Conservation (phyloP, 495 filamentous ascomycete genomes). For the Friedmanniomyces simplex region DNA sequence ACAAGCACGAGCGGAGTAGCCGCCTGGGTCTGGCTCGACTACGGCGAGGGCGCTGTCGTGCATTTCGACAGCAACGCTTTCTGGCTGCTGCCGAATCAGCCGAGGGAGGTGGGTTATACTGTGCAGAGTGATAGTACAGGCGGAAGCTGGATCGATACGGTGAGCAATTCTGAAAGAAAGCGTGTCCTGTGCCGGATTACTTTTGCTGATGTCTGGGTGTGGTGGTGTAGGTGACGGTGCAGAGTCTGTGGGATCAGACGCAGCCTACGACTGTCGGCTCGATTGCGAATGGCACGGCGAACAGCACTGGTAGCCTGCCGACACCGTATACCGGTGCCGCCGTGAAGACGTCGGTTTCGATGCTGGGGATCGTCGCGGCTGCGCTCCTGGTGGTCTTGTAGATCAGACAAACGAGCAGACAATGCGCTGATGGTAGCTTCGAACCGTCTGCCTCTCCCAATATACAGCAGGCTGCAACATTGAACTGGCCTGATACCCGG, state of each 20-base stretch:
- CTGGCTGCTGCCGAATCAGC: slow-evolving; percentile 44
- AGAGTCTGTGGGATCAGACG: slow-evolving; percentile 57
- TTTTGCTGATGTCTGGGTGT: neutral
- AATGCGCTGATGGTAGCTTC: too few species aligned
- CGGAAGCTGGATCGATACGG: slow-evolving; percentile 38
- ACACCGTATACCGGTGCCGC: neutral
- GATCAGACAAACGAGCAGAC: neutral
- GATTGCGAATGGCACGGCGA: neutral
- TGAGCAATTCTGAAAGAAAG: neutral
- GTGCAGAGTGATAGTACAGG: slow-evolving; percentile 40
- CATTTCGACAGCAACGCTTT: slow-evolving; percentile 56
- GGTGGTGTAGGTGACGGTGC: slow-evolving; percentile 40
- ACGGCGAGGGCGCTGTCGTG: slow-evolving; percentile 46
- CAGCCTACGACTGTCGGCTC: neutral
- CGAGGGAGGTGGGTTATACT: slow-evolving; percentile 39
- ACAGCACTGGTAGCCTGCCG: neutral
- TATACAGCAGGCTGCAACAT: too few species aligned
- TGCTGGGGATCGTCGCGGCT: neutral
- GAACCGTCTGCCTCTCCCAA: too few species aligned
- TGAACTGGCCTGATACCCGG: too few species aligned
- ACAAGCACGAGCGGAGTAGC: slow-evolving; percentile 48
- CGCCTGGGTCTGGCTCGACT: slow-evolving; percentile 58
- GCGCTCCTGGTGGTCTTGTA: neutral
- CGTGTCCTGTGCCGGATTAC: neutral
- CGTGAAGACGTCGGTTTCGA: neutral